phyloP scores from a whole-genome alignment of 768 basidiomycete species.

The Trametes coccinea region DNA sequence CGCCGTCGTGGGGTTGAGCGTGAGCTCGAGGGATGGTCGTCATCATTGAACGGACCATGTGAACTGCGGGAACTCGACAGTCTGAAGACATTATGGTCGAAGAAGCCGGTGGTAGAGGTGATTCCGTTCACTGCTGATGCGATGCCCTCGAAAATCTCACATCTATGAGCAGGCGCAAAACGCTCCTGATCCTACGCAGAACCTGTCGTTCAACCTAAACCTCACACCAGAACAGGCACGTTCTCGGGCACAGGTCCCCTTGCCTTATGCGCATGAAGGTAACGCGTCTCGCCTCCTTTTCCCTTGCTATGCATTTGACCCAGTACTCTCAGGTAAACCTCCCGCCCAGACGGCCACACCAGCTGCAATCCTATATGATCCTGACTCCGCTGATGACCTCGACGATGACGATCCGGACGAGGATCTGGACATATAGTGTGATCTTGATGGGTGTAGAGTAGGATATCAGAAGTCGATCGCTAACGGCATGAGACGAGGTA shows the following conservation, averaged over 20 bases:
- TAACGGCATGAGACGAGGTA: not conserved
- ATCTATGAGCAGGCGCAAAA: conserved; percentile 17
- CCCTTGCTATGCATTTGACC: not conserved
- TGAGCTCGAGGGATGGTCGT: conserved; percentile 64
- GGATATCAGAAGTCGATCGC: too few relatives aligned
- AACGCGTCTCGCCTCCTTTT: conserved; percentile 11
- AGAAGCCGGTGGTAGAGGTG: conserved; percentile 33
- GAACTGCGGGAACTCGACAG: conserved; percentile 51
- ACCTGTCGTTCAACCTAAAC: conserved; percentile 84
- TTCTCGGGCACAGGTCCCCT: conserved; percentile 76
- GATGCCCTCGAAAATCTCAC: not conserved
- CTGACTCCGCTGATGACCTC: conserved; percentile 91
- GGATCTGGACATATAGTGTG: conserved; percentile 74
- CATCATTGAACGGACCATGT: conserved; percentile 37
- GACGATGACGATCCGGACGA: conserved; percentile 97
- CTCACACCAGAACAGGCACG: conserved; percentile 82
- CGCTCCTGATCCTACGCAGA: conserved; percentile 61
- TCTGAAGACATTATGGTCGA: conserved; percentile 45
- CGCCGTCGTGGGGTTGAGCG: conserved; percentile 59
- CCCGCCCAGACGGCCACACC: conserved; percentile 29
- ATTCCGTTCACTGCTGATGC: not conserved
- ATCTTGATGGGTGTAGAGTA: too few relatives aligned
- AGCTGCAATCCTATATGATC: conserved; percentile 81
- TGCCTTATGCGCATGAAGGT: conserved; percentile 92
- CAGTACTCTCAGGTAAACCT: conserved; percentile 36